Percentiles rank a stretch among this genome's conserved stretches.
Conservation (phyloP, 2,329 filamentous ascomycete species). For the Corynespora cassiicola region DNA sequence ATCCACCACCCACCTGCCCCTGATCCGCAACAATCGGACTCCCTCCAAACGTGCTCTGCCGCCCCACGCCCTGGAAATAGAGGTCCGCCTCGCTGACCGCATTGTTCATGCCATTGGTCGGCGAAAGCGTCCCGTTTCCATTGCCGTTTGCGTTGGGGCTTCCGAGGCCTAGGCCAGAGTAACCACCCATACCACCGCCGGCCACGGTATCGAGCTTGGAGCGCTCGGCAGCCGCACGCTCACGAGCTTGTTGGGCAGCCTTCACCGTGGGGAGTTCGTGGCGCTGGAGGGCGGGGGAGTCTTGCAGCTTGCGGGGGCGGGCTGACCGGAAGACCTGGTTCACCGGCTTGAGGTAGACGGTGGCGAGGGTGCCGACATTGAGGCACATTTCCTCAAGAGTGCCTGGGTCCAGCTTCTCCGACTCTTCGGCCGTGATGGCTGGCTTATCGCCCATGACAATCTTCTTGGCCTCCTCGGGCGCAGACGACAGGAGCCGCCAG, state of each 20-base stretch:
- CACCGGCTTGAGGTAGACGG: constrained; percentile 96
- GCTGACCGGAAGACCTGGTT: constrained; percentile 95
- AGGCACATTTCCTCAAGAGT: constrained; percentile 98
- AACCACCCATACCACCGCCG: constrained; percentile 2
- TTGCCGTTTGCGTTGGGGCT: constrained; percentile 21
- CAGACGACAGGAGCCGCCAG: constrained; percentile 93
- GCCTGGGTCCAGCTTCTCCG: constrained; percentile 86
- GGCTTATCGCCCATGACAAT: constrained; percentile 99
- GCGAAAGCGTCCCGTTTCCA: constrained; percentile 27
- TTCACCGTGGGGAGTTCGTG: constrained; percentile 66
- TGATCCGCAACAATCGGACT: constrained; percentile 39
- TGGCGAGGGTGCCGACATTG: constrained; percentile 93
- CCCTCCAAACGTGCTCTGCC: constrained; percentile 44
- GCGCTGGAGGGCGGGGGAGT: constrained; percentile 86
- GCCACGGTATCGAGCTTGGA: constrained; percentile 33
- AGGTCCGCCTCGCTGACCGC: constrained; percentile 86
- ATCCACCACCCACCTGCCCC: constrained; percentile 34
- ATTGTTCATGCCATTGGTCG: constrained; percentile 54
- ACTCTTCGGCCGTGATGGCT: constrained; percentile 87
- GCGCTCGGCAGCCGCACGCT: constrained; percentile 40
- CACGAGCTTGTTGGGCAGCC: constrained; percentile 47
- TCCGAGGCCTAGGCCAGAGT: constrained; percentile 3
- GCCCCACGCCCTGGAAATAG: constrained; percentile 74
- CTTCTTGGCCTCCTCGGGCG: constrained; percentile 82
- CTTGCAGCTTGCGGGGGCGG: constrained; percentile 76